Evolutionary conservation across 148 eudicot genomes (phyloP).

Genomic region (Agrostemma githago): DNA sequence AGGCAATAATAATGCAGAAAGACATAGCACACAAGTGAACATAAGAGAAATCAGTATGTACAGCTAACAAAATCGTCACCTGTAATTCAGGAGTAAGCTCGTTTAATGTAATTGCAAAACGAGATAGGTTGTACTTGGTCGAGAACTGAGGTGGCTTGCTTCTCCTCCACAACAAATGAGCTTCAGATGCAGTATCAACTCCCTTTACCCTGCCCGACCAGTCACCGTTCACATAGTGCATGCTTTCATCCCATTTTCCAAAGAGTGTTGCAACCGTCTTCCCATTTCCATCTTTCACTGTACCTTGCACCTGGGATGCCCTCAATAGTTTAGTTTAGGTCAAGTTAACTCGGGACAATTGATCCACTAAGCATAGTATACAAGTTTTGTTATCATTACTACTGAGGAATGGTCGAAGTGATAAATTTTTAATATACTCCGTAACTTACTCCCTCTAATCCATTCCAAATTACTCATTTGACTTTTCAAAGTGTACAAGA

Average conservation of each 20-base stretch:
- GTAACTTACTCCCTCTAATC: too few species aligned
- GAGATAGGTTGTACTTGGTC: constrained; percentile 85
- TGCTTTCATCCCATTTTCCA: constrained; percentile 99
- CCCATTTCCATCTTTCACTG: constrained; percentile 79
- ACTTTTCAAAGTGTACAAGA: too few species aligned
- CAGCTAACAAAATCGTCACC: constrained; percentile 36
- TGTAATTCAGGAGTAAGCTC: constrained; percentile 80
- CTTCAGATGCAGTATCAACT: constrained; percentile 39
- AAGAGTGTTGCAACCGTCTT: constrained; percentile 76
- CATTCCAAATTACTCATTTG: too few species aligned
- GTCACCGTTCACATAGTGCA: constrained; percentile 80
- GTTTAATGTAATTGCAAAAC: constrained; percentile 88
- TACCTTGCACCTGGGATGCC: constrained; percentile 76
- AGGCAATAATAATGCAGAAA: background rate
- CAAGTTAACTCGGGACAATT: constrained; percentile 2
- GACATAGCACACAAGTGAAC: background rate
- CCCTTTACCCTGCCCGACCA: constrained; percentile 63
- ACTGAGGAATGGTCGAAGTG: background rate
- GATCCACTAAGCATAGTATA: constrained; percentile 5
- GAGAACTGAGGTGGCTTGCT: constrained; percentile 74
- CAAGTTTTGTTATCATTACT: background rate
- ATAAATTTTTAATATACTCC: too few species aligned
- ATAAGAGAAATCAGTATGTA: background rate
- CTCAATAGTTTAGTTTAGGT: constrained; percentile 3
- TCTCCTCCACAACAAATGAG: constrained; percentile 80